phyloP scores from a whole-genome alignment of 768 basidiomycete genomes.

The Tephrocybe sp. region DNA sequence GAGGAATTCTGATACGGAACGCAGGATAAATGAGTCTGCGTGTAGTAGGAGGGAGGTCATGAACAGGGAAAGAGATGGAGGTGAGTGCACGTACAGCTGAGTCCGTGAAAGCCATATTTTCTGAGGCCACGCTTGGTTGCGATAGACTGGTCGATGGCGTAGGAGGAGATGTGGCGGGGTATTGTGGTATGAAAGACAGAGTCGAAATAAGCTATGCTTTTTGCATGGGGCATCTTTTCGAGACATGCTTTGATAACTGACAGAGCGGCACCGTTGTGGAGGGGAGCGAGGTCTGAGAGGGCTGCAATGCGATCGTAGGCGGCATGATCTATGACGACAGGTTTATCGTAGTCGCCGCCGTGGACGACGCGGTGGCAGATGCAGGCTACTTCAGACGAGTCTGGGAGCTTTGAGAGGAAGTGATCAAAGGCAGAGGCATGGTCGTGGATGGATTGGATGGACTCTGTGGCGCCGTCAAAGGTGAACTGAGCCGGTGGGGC shows the following conservation, averaged over 20 bases:
- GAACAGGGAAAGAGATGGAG: neutral
- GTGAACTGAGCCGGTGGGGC: conserved; percentile 52
- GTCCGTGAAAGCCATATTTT: conserved; percentile 92
- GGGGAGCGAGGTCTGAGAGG: conserved; percentile 77
- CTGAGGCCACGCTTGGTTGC: conserved; percentile 65
- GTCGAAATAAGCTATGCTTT: conserved; percentile 84
- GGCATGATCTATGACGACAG: conserved; percentile 64
- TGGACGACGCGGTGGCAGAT: conserved; percentile 86
- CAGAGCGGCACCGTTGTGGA: conserved; percentile 66
- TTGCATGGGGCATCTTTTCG: conserved; percentile 58
- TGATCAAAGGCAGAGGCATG: conserved; percentile 62
- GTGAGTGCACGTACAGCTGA: conserved; percentile 52
- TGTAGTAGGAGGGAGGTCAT: neutral
- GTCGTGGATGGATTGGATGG: conserved; percentile 47
- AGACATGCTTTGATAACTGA: conserved; percentile 63
- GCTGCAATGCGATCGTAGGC: conserved; percentile 71
- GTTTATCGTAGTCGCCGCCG: conserved; percentile 74
- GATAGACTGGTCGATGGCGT: conserved; percentile 67
- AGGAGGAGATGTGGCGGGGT: conserved; percentile 72
- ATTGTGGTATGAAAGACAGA: conserved; percentile 81
- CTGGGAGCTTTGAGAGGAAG: conserved; percentile 50
- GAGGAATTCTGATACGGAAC: conserved; percentile 57
- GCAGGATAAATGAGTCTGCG: conserved; percentile 66
- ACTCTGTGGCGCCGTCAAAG: conserved; percentile 27
- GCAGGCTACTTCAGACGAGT: conserved; percentile 47